Evolutionary conservation across 441 rosid genomes (phyloP).

Genomic region (Erodium texanum): DNA sequence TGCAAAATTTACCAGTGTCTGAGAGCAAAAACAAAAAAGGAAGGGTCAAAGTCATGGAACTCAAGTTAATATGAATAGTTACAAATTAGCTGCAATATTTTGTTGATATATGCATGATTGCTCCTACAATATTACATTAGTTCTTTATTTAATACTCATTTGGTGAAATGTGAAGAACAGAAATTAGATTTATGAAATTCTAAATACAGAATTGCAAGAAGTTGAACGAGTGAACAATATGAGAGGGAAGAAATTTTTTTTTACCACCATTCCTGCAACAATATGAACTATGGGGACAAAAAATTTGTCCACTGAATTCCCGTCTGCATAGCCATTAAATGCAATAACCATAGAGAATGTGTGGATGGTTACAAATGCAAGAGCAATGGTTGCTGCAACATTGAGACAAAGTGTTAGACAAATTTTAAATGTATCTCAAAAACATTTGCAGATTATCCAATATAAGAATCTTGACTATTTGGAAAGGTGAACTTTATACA

Average conservation of each 20-base stretch:
- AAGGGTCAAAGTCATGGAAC: not conserved
- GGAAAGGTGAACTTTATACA: not conserved
- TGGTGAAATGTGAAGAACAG: not conserved
- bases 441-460: not conserved
- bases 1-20: slow-evolving; percentile 83
- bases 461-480: not conserved
- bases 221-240: slow-evolving; percentile 2
- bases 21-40: not conserved
- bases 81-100: no score
- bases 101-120: not conserved
- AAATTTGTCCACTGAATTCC: slow-evolving; percentile 68
- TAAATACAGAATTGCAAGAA: not conserved
- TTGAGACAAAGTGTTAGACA: slow-evolving; percentile 17
- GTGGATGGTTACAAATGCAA: slow-evolving; percentile 86
- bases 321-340: slow-evolving; percentile 78
- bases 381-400: slow-evolving; percentile 72
- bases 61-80: not conserved
- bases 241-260: slow-evolving; percentile 6
- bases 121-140: not conserved
- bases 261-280: slow-evolving; percentile 81
- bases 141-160: not conserved
- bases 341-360: slow-evolving; percentile 97
- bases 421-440: not conserved
- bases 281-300: slow-evolving; percentile 82
- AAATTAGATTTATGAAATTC: not conserved